These are phyloP conservation scores for Fusarium subtropicale DNA, from an alignment of 2,329 filamentous ascomycete species.

Conservation along the genomic window DNA sequence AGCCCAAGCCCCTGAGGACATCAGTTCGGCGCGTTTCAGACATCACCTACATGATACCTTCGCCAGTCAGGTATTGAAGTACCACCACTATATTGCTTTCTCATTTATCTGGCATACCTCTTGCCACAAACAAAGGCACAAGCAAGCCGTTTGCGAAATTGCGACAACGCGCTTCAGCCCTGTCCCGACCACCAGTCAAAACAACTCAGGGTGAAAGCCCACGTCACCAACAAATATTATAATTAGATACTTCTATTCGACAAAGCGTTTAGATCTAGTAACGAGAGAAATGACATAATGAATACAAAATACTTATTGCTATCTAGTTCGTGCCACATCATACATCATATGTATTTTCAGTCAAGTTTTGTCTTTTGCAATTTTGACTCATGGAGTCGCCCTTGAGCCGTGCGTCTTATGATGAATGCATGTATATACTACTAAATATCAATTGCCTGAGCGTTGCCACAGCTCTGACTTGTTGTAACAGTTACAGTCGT, in stretches of 20 bases:
- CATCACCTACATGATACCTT: neutral
- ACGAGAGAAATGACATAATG: conserved; percentile 28
- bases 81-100: neutral
- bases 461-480: neutral
- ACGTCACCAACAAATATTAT: neutral
- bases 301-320: neutral
- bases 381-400: neutral
- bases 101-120: neutral
- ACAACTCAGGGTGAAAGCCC: neutral
- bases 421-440: neutral
- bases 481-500: neutral
- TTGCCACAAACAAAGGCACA: neutral
- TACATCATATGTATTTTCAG: neutral
- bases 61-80: neutral
- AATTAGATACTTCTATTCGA: neutral
- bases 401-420: neutral
- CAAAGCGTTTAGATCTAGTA: neutral
- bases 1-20: conserved; percentile 38
- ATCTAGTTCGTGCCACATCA: neutral
- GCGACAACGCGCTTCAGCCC: neutral
- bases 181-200: neutral
- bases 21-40: neutral
- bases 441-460: neutral
- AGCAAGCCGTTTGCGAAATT: neutral
- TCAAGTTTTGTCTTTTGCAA: neutral